These are phyloP conservation scores for Dillenia turbinata DNA, from an alignment of 164 flowering plant genomes.

Conservation along the genomic window DNA sequence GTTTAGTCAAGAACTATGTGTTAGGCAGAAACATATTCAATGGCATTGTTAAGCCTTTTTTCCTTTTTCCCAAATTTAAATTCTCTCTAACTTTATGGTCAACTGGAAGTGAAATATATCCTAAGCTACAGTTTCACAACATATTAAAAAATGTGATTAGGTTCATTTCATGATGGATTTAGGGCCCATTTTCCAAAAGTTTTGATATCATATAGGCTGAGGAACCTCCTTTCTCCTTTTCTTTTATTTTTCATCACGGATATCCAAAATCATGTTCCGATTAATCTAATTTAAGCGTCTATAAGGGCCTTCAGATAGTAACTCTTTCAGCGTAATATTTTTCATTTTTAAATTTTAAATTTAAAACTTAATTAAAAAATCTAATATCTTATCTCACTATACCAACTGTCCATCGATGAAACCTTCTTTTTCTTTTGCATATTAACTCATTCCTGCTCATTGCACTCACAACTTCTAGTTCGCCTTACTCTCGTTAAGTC, in stretches of 20 bases:
- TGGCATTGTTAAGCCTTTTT: background rate
- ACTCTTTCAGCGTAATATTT: conserved; percentile 8
- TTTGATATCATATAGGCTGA: too few species aligned
- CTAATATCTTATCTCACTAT: too few species aligned
- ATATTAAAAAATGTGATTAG: conserved; percentile 16
- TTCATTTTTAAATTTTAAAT: background rate
- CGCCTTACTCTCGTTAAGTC: background rate
- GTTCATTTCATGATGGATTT: conserved; percentile 27
- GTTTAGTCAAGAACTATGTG: too few species aligned
- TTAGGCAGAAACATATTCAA: too few species aligned
- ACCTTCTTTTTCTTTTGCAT: background rate
- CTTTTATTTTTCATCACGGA: too few species aligned
- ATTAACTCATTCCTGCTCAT: conserved; percentile 11
- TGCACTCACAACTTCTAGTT: conserved; percentile 16
- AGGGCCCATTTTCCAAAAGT: too few species aligned
- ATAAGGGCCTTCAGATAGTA: too few species aligned
- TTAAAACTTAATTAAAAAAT: too few species aligned
- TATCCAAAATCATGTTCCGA: too few species aligned
- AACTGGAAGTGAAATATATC: conserved; percentile 9
- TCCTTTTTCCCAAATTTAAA: background rate
- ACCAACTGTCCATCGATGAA: too few species aligned
- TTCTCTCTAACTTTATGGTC: conserved; percentile 17
- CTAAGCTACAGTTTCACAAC: conserved; percentile 4
- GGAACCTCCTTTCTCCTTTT: too few species aligned
- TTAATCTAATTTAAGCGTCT: too few species aligned